These are phyloP conservation scores for Geotrichum klebahnii DNA, from an alignment of 1,139 yeast genomes.

Conservation along the genomic window DNA sequence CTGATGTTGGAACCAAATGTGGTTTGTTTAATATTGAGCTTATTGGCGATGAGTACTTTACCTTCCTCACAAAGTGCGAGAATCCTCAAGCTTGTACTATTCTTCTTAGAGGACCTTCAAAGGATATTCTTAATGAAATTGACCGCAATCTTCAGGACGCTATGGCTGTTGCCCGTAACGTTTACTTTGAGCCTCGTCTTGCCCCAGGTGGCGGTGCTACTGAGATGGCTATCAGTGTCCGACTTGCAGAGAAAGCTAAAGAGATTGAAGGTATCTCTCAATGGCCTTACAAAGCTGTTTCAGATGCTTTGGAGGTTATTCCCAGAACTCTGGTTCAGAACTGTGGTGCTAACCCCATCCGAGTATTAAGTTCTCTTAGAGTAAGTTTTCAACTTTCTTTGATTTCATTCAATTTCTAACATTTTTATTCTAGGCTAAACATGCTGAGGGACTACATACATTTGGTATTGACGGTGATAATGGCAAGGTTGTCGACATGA, in stretches of 20 bases:
- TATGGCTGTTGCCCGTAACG: constrained; percentile 95
- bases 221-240: constrained; percentile 95
- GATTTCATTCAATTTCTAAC: background rate
- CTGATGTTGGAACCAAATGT: constrained; percentile 84
- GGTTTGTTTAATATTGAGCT: constrained; percentile 89
- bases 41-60: constrained; percentile 95
- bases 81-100: constrained; percentile 93
- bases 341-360: constrained; percentile 95
- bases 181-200: constrained; percentile 87
- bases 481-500: constrained; percentile 94
- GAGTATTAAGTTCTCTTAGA: constrained; percentile 82
- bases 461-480: constrained; percentile 93
- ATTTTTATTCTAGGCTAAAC: constrained; percentile 64
- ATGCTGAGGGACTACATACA: constrained; percentile 77
- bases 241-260: constrained; percentile 84
- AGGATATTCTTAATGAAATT: constrained; percentile 91
- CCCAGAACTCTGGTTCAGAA: constrained; percentile 96
- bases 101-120: constrained; percentile 90
- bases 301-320: constrained; percentile 96
- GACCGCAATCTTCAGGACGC: constrained; percentile 98
- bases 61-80: constrained; percentile 74
- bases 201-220: constrained; percentile 99
- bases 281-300: constrained; percentile 98
- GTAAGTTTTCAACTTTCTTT: constrained; percentile 11
- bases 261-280: constrained; percentile 91